phyloP scores from a whole-genome alignment of 1,284 basidiomycete species.

The Tylopilus sp. region DNA sequence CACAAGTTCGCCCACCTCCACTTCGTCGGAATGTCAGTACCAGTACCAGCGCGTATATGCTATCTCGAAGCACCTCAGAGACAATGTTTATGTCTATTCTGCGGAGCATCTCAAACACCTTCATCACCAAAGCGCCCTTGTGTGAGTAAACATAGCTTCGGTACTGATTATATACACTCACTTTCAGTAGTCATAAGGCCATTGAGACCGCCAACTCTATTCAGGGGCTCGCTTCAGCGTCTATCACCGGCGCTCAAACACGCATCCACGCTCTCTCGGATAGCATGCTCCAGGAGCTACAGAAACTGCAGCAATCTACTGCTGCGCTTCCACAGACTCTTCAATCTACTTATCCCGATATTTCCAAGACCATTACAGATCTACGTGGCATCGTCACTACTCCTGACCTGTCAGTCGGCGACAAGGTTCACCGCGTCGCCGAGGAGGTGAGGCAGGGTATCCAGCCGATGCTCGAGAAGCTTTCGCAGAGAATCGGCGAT shows the following conservation, averaged over 20 bases:
- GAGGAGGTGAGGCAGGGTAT: constrained; percentile 56
- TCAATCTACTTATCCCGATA: constrained; percentile 48
- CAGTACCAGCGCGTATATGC: constrained; percentile 72
- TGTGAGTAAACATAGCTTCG: constrained; percentile 42
- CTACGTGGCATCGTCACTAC: constrained; percentile 49
- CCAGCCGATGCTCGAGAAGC: constrained; percentile 50
- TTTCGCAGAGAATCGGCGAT: constrained; percentile 28
- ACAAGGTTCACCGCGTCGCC: constrained; percentile 56
- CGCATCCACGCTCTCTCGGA: constrained; percentile 57
- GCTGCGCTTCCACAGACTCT: constrained; percentile 52
- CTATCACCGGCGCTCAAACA: constrained; percentile 47
- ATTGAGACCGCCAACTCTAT: constrained; percentile 64
- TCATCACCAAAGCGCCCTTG: constrained; percentile 60
- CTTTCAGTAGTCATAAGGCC: constrained; percentile 54
- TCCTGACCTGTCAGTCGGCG: constrained; percentile 53
- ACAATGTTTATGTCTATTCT: constrained; percentile 61
- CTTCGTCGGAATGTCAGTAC: constrained; percentile 46
- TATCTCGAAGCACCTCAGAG: constrained; percentile 59
- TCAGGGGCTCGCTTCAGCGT: constrained; percentile 52
- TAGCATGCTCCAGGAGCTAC: constrained; percentile 59
- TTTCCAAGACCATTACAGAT: constrained; percentile 49
- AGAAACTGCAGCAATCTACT: constrained; percentile 60
- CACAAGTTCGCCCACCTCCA: constrained; percentile 37
- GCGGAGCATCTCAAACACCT: constrained; percentile 68
- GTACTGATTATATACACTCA: constrained; percentile 8